Conservation (phyloP, 768 basidiomycete species). For the Leccinum ochraceum region DNA sequence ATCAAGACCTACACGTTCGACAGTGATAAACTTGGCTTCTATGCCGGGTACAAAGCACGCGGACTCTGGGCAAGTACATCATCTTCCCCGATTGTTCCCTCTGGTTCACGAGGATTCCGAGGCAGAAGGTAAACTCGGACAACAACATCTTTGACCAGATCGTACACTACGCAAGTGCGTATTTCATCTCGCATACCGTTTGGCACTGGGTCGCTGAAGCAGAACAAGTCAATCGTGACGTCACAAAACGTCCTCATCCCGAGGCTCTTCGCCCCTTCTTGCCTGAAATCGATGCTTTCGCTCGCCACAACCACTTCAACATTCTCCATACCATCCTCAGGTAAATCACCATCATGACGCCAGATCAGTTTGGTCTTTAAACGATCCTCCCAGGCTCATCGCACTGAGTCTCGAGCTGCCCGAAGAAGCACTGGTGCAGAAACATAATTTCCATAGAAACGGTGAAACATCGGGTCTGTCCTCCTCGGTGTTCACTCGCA, state of each 20-base stretch:
- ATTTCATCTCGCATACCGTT: background rate
- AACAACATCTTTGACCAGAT: conserved; percentile 54
- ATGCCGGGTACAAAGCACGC: conserved; percentile 50
- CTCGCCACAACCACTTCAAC: conserved; percentile 50
- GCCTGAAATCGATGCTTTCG: conserved; percentile 52
- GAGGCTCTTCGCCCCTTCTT: conserved; percentile 47
- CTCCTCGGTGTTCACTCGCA: background rate
- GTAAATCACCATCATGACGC: conserved; percentile 21
- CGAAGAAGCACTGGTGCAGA: conserved; percentile 50
- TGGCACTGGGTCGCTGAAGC: background rate
- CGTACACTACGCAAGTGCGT: conserved; percentile 59
- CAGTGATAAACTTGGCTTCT: conserved; percentile 43
- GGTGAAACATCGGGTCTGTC: conserved; percentile 41
- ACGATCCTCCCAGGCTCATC: conserved; percentile 38
- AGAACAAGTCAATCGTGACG: conserved; percentile 46
- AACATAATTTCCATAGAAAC: conserved; percentile 43
- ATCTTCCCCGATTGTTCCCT: background rate
- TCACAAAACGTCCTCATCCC: conserved; percentile 48
- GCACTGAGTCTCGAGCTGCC: conserved; percentile 54
- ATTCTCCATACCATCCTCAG: conserved; percentile 50
- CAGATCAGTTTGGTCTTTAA: background rate
- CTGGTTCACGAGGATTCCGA: background rate
- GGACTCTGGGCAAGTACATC: conserved; percentile 9
- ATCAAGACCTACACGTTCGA: conserved; percentile 35
- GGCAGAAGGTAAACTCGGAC: conserved; percentile 51